Evolutionary conservation across 805 yeast species (phyloP), one percentile per base, ranked within the genome.

Genomic region (Candida krabiensis): DNA sequence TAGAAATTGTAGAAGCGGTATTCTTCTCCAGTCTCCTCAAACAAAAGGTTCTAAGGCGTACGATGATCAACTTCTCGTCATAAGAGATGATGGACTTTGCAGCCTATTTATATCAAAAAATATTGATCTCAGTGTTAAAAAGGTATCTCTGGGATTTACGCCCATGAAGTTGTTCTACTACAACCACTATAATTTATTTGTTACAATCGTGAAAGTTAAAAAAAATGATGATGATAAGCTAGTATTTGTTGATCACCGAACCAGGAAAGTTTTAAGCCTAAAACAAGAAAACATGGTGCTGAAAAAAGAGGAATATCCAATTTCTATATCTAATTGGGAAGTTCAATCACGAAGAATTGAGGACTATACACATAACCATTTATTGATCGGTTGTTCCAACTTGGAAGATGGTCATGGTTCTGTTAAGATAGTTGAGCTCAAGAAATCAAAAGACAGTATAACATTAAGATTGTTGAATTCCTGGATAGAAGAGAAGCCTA

Each of bases 41-140:
- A 41, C 17, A 33, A 37, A 5, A 4, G 25, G 2, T 31, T 40
- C 7, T 38, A 28, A 1, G 47, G 39, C 23, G 4, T 16, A 27
- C 2, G 52, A 47, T 15, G 56, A 35, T 29, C 44, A 19, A 35
- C 35, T 58, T n/a, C 51, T 63, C 5, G 34, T 60, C 2, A 28
- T 64, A 6, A 47, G 69, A 13, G 65, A 58, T 25, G 68, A 63
- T 42, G 69, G 69, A 0, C 50, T 66, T 12, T 52, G 57, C 29
- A 42, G 55, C 2, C 19, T 58, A 0, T 43, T 41, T 13, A 37
- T 60, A 4, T 43, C 58, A 0, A 38, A 41, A 1, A 4, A 30
- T 9, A 7, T 35, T 1, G 41, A 33, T 12, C 45, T 60, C 15
- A 46, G 50, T 14, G 19, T 58, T 3, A 59, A 52, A 17, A 53